A percentile compares a stretch with the other conserved stretches of the same genome.
Evolutionary conservation across 805 yeast genomes (phyloP).

Genomic region (Suhomyces kilbournensis): DNA sequence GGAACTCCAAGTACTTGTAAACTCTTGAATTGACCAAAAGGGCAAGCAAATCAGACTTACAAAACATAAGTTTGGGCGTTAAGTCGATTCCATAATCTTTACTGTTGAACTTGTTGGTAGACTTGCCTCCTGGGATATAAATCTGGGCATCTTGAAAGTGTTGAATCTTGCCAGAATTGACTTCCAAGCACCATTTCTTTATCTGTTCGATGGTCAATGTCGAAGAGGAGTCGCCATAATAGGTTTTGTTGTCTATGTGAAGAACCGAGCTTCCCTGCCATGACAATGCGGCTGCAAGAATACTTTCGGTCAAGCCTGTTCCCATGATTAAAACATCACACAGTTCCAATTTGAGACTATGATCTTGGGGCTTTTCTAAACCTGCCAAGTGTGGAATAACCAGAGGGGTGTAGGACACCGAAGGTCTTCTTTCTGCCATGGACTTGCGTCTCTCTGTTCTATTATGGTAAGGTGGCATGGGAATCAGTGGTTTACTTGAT

Average conservation of each 20-base stretch:
- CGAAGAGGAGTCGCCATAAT: slow-evolving; percentile 87
- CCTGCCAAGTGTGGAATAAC: slow-evolving; percentile 74
- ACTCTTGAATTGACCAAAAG: slow-evolving; percentile 82
- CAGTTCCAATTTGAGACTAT: slow-evolving; percentile 57
- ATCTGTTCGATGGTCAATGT: slow-evolving; percentile 85
- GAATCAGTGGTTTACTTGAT: not conserved
- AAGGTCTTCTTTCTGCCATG: slow-evolving; percentile 66
- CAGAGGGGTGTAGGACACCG: slow-evolving; percentile 41
- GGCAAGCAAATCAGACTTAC: slow-evolving; percentile 81
- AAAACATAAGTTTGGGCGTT: slow-evolving; percentile 83
- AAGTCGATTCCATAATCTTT: slow-evolving; percentile 85
- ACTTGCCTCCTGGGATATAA: slow-evolving; percentile 64
- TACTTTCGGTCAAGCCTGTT: slow-evolving; percentile 85
- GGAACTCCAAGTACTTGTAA: slow-evolving; percentile 87
- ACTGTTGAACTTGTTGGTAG: slow-evolving; percentile 50
- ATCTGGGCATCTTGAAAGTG: slow-evolving; percentile 70
- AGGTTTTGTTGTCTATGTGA: slow-evolving; percentile 79
- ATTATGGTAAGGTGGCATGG: slow-evolving; percentile 5
- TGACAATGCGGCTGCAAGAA: slow-evolving; percentile 88
- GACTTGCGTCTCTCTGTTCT: slow-evolving; percentile 51
- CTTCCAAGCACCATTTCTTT: slow-evolving; percentile 75
- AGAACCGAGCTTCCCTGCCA: slow-evolving; percentile 98
- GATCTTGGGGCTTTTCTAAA: slow-evolving; percentile 66
- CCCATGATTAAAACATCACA: slow-evolving; percentile 91
- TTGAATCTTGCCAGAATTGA: slow-evolving; percentile 46